Percentiles rank a stretch among this genome's conserved stretches.
These are phyloP conservation scores for Stachybotrys chlorohalonatus DNA, from an alignment of 2,329 filamentous ascomycete species.

Conservation along the genomic window DNA sequence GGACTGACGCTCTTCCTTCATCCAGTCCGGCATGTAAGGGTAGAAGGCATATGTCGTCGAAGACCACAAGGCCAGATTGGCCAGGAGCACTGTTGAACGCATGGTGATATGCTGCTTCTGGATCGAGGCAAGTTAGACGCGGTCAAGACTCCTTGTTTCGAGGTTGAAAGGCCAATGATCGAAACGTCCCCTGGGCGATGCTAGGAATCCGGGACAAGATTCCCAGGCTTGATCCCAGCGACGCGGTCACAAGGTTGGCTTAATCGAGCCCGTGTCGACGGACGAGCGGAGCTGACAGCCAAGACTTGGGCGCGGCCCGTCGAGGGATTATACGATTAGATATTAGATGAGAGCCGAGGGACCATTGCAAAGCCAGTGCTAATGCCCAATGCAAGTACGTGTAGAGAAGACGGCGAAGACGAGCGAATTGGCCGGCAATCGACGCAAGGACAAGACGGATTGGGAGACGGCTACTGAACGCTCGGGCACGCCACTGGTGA, in stretches of 20 bases:
- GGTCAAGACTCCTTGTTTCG: not conserved
- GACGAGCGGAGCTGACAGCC: not conserved
- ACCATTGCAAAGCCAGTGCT: conserved; percentile 3
- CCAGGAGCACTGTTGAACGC: conserved; percentile 27
- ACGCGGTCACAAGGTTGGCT: not conserved
- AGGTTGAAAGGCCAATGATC: not conserved
- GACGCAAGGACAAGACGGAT: not conserved
- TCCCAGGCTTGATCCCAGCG: not conserved
- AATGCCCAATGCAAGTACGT: conserved; percentile 1
- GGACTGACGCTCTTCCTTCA: conserved; percentile 15
- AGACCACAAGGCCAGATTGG: conserved; percentile 39
- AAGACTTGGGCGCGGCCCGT: not conserved
- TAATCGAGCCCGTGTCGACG: not conserved
- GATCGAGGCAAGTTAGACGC: not conserved
- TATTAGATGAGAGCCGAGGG: conserved; percentile 4
- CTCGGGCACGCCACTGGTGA: not conserved
- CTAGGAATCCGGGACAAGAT: not conserved
- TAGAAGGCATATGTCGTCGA: conserved; percentile 37
- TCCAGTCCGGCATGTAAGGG: conserved; percentile 32
- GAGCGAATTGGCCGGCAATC: not conserved
- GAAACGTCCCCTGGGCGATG: not conserved
- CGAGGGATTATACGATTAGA: conserved; percentile 5
- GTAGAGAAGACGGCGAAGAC: not conserved
- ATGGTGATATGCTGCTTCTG: conserved; percentile 19
- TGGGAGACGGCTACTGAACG: not conserved